Evolutionary conservation across 495 filamentous ascomycete species (phyloP).

Genomic region (Platismatia glauca): DNA sequence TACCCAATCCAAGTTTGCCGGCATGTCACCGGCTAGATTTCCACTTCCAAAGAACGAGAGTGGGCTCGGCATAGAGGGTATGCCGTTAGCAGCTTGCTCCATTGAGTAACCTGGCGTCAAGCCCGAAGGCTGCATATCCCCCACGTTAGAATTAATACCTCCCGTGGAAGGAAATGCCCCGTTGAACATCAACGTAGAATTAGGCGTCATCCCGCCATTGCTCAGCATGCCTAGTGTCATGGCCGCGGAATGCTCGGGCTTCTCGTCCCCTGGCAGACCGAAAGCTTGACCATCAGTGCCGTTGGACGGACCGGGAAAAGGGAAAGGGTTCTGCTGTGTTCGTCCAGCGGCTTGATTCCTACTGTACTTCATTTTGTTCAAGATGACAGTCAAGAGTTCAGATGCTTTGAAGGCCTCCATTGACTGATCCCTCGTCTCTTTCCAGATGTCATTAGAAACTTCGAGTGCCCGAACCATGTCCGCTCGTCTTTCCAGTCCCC

Average conservation of each 20-base stretch:
- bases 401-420: constrained; percentile 84
- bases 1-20: constrained; percentile 72
- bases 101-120: constrained; percentile 18
- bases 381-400: constrained; percentile 67
- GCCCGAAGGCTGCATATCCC: constrained; percentile 21
- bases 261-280: constrained; percentile 29
- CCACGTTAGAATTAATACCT: constrained; percentile 19
- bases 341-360: constrained; percentile 8
- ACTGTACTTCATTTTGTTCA: constrained; percentile 55
- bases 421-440: constrained; percentile 59
- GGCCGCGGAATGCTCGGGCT: constrained; percentile 59
- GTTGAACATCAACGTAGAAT: constrained; percentile 38
- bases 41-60: constrained; percentile 44
- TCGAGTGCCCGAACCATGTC: constrained; percentile 71
- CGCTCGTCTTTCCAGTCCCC: constrained; percentile 59
- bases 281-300: constrained; percentile 17
- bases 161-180: constrained; percentile 32
- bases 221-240: constrained; percentile 76
- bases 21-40: constrained; percentile 49
- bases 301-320: constrained; percentile 10
- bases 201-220: constrained; percentile 59
- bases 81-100: constrained; percentile 38
- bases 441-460: constrained; percentile 68
- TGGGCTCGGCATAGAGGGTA: constrained; percentile 39
- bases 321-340: constrained; percentile 16